phyloP scores from a whole-genome alignment of 345 rosid genomes.

The Pugionium dolabratum region DNA sequence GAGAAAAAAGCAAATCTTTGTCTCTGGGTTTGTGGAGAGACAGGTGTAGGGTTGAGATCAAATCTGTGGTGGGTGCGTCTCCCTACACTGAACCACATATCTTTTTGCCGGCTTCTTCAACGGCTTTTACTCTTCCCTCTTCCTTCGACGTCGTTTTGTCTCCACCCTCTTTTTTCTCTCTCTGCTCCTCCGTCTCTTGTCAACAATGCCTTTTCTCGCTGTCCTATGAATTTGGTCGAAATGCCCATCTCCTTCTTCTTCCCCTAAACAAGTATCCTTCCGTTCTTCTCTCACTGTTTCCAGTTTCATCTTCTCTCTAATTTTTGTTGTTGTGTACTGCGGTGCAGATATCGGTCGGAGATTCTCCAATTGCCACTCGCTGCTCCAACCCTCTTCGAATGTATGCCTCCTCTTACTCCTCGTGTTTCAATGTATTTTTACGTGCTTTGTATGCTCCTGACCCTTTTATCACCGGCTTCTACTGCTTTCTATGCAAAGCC shows the following conservation, averaged over 20 bases:
- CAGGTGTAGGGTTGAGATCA: constrained; percentile 43
- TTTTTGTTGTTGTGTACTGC: background rate
- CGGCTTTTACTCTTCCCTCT: constrained; percentile 40
- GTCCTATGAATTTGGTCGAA: constrained; percentile 21
- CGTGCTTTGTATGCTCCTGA: too few relatives aligned
- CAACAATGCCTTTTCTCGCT: constrained; percentile 29
- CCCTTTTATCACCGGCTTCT: too few relatives aligned
- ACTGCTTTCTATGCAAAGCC: constrained; percentile 22
- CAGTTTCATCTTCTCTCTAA: constrained; percentile 10
- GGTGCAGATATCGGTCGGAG: constrained; percentile 17
- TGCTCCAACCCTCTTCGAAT: constrained; percentile 25
- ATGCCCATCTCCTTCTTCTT: constrained; percentile 11
- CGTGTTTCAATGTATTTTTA: background rate
- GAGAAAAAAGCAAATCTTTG: constrained; percentile 41
- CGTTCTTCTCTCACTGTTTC: constrained; percentile 1
- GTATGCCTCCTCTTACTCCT: constrained; percentile 28
- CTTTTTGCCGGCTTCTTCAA: constrained; percentile 48
- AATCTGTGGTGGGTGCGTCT: constrained; percentile 36
- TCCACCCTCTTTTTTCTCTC: constrained; percentile 23
- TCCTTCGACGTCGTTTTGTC: constrained; percentile 45
- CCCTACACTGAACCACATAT: constrained; percentile 44
- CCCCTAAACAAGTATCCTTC: constrained; percentile 1
- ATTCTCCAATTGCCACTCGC: constrained; percentile 29
- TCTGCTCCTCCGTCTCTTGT: constrained; percentile 27
- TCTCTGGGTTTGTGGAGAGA: constrained; percentile 36